Evolutionary conservation across 306 rosid species (phyloP).

Genomic region (Psophocarpus tetragonolobus): DNA sequence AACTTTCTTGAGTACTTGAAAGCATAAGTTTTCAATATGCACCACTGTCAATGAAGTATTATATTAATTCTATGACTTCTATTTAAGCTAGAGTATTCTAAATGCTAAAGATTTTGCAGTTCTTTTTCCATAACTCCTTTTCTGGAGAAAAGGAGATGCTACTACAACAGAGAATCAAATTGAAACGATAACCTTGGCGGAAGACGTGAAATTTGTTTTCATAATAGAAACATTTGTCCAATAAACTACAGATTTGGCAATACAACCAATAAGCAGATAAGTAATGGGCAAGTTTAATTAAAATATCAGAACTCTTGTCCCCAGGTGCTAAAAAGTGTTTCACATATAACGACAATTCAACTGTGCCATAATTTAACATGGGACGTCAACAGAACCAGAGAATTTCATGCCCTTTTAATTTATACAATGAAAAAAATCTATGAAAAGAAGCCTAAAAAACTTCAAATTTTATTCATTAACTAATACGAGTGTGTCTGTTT

Average conservation of each 20-base stretch:
- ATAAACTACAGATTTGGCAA: background rate
- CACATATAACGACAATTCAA: background rate
- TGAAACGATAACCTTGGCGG: slow-evolving; percentile 5
- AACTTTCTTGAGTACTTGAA: slow-evolving; percentile 33
- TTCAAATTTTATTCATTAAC: slow-evolving; percentile 5
- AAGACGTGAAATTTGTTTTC: slow-evolving; percentile 22
- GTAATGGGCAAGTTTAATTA: background rate
- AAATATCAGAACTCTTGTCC: slow-evolving; percentile 15
- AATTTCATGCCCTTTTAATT: background rate
- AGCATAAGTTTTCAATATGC: slow-evolving; percentile 12
- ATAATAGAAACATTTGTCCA: slow-evolving; percentile 4
- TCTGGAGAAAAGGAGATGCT: background rate
- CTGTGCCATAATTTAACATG: background rate
- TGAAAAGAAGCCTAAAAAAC: background rate
- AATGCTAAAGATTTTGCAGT: background rate
- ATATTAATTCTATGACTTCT: background rate
- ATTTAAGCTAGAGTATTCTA: slow-evolving; percentile 6
- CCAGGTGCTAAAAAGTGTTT: background rate
- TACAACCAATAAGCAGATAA: background rate
- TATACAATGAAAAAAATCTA: background rate
- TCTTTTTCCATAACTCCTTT: background rate
- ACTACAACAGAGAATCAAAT: slow-evolving; percentile 19
- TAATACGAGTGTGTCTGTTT: background rate
- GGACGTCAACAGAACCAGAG: background rate
- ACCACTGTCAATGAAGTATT: slow-evolving; percentile 18